A percentile compares a stretch with the other conserved stretches of the same genome.
Conservation (phyloP, 495 filamentous ascomycete species). For the Aspergillus homomorphus region DNA sequence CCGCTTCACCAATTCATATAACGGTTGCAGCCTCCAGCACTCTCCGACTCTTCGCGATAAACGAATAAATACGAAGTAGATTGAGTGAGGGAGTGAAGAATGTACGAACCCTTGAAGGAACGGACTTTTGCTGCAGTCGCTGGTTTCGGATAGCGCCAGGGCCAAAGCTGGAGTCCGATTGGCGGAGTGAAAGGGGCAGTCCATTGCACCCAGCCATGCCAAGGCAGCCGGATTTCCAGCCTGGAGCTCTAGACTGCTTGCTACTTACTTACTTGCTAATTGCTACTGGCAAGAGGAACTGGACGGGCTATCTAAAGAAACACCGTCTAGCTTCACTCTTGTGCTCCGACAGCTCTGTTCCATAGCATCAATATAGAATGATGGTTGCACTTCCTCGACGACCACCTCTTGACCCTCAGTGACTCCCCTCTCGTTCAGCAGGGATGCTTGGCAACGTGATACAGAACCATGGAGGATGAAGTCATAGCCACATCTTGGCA, state of each 20-base stretch:
- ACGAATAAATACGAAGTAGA: too few relatives aligned
- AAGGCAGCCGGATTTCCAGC: not conserved
- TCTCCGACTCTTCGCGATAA: too few relatives aligned
- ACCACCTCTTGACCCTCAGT: not conserved
- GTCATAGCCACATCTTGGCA: conserved; percentile 1
- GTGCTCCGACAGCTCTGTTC: too few relatives aligned
- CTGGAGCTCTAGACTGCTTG: not conserved
- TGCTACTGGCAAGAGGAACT: too few relatives aligned
- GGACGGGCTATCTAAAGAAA: too few relatives aligned
- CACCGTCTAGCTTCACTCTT: too few relatives aligned
- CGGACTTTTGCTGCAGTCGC: not conserved
- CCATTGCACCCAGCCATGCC: conserved; percentile 4
- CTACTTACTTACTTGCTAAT: too few relatives aligned
- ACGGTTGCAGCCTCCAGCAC: too few relatives aligned
- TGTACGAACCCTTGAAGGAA: not conserved
- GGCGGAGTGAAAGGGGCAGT: not conserved
- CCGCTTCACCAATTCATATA: too few relatives aligned
- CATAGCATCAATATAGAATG: too few relatives aligned
- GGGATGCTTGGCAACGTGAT: conserved; percentile 1
- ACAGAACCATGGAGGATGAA: conserved; percentile 2
- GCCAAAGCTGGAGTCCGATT: not conserved
- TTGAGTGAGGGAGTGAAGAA: too few relatives aligned
- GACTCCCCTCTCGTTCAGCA: not conserved
- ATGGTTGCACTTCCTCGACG: too few relatives aligned
- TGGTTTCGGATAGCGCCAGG: not conserved